These are phyloP conservation scores for Pharnaceum exiguum DNA, from an alignment of 148 eudicot species.

Conservation along the genomic window DNA sequence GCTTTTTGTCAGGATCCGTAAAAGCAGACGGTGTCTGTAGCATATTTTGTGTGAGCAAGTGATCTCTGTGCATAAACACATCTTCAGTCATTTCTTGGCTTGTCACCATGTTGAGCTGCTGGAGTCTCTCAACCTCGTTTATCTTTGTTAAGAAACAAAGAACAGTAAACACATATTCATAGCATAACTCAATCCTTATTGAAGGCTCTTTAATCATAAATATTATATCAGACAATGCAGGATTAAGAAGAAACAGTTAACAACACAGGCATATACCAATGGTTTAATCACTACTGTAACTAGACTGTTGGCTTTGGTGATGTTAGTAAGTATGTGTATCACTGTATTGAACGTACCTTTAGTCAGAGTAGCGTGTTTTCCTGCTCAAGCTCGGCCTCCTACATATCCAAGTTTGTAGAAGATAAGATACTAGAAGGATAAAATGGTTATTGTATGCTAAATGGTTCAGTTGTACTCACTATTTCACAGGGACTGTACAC, in stretches of 20 bases:
- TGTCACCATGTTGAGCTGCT: constrained; percentile 12
- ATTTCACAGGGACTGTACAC: no score
- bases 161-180: not conserved
- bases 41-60: constrained; percentile 9
- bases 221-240: no score
- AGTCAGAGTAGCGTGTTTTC: constrained; percentile 13
- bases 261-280: no score
- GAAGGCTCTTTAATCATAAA: no score
- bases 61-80: constrained; percentile 1
- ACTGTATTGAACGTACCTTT: constrained; percentile 6
- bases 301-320: no score
- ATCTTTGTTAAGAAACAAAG: not conserved
- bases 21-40: constrained; percentile 2
- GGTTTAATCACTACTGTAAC: no score
- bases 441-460: no score
- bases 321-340: no score
- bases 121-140: constrained; percentile 13
- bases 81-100: not conserved
- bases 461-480: no score
- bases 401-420: not conserved
- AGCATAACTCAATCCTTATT: no score
- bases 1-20: constrained; percentile 4
- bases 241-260: no score
- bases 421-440: not conserved
- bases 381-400: constrained; percentile 18